Conservation (phyloP, 1,284 basidiomycete species). For the Calocybe gambosa region DNA sequence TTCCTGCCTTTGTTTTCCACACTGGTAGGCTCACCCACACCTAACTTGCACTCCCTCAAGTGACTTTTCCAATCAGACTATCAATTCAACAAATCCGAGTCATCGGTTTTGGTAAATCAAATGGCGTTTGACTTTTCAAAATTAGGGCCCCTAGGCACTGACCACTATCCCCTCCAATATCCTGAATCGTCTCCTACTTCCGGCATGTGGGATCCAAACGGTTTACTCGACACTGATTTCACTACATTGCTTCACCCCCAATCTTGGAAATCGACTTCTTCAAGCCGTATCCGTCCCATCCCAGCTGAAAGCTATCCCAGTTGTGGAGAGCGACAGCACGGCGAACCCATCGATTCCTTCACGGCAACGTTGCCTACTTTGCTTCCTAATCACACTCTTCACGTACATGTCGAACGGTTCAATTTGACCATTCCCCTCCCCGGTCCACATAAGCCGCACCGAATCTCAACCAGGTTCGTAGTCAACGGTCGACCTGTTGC, state of each 20-base stretch:
- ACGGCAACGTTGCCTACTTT: slow-evolving; percentile 45
- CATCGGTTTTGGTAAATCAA: not conserved
- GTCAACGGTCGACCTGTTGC: slow-evolving; percentile 47
- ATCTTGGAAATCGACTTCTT: not conserved
- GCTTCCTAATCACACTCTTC: slow-evolving; percentile 41
- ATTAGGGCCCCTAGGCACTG: not conserved
- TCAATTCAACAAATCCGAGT: slow-evolving; percentile 17
- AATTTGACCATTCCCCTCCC: slow-evolving; percentile 33
- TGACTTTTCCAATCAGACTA: slow-evolving; percentile 16
- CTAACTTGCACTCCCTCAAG: not conserved
- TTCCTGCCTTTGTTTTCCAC: slow-evolving; percentile 52
- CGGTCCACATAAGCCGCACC: slow-evolving; percentile 24
- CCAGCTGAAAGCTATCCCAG: not conserved
- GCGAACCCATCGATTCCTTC: slow-evolving; percentile 36
- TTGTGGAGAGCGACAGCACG: slow-evolving; percentile 7
- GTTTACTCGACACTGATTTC: not conserved
- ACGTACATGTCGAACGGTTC: slow-evolving; percentile 46
- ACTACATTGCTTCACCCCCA: not conserved
- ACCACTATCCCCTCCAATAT: slow-evolving; percentile 6
- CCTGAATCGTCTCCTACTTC: not conserved
- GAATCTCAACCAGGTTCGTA: slow-evolving; percentile 40
- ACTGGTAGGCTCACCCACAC: slow-evolving; percentile 35
- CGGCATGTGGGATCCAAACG: not conserved
- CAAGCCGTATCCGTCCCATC: not conserved
- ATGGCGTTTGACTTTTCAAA: slow-evolving; percentile 3